Evolutionary conservation across 192 early-diverging fungal species (phyloP).

Genomic region (Gigaspora rosea): DNA sequence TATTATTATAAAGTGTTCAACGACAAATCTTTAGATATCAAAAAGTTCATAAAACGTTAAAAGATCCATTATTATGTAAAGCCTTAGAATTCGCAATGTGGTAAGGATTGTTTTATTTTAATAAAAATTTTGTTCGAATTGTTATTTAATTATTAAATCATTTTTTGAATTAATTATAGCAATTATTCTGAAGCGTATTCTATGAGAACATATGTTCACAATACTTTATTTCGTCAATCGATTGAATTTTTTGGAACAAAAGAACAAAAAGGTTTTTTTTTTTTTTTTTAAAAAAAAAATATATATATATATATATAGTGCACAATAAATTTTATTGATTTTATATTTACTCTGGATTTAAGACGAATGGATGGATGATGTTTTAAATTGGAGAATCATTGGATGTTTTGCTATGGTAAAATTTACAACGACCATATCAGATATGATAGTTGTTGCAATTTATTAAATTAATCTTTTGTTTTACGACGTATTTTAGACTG

Average conservation of each 20-base stretch:
- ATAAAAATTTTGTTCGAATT: neutral
- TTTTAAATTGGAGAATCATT: slow-evolving; percentile 54
- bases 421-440: neutral
- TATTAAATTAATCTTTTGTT: neutral
- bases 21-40: slow-evolving; percentile 51
- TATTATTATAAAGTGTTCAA: slow-evolving; percentile 43
- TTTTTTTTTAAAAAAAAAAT: neutral
- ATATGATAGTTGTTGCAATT: neutral
- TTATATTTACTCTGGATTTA: neutral
- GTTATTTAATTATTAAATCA: neutral
- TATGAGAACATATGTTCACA: slow-evolving; percentile 66
- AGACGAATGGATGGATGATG: slow-evolving; percentile 49
- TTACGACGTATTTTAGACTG: slow-evolving; percentile 45
- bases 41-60: slow-evolving; percentile 41
- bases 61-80: slow-evolving; percentile 42
- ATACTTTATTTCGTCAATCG: slow-evolving; percentile 57
- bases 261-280: slow-evolving; percentile 49
- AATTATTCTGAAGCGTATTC: slow-evolving; percentile 59
- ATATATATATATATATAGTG: neutral
- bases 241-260: slow-evolving; percentile 58
- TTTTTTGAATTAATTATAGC: slow-evolving; percentile 15
- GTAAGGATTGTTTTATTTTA: slow-evolving; percentile 12
- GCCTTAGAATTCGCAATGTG: slow-evolving; percentile 46
- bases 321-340: neutral
- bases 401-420: slow-evolving; percentile 71